Evolutionary conservation across 179 eudicot species (phyloP).

Genomic region (Beta macrorhiza): DNA sequence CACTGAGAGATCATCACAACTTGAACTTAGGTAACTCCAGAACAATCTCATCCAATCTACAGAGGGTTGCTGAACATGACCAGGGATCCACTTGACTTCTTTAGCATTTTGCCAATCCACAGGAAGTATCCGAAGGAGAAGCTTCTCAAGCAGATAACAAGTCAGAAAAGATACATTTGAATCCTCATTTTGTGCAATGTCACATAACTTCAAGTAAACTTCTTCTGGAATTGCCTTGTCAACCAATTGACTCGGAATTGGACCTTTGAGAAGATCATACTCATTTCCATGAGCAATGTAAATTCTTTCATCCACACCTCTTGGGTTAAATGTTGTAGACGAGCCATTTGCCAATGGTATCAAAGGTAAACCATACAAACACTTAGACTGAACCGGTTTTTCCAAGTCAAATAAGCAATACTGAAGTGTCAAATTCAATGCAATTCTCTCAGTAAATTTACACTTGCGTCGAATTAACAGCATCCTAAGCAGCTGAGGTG

Average conservation of each 20-base stretch:
- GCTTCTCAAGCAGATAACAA: conserved; percentile 77
- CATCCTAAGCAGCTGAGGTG: conserved; percentile 84
- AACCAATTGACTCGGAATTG: conserved; percentile 74
- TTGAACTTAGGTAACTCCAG: conserved; percentile 72
- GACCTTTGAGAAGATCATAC: conserved; percentile 79
- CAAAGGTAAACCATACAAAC: conserved; percentile 79
- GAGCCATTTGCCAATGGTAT: conserved; percentile 88
- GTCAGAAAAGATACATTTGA: conserved; percentile 79
- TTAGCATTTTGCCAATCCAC: conserved; percentile 86
- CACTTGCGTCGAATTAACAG: conserved; percentile 75
- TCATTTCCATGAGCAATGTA: conserved; percentile 71
- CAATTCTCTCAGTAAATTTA: conserved; percentile 66
- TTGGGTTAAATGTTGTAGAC: conserved; percentile 66
- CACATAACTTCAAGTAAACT: conserved; percentile 68
- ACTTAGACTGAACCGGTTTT: conserved; percentile 54
- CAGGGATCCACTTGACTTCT: conserved; percentile 82
- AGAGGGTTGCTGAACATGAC: conserved; percentile 72
- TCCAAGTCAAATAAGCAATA: conserved; percentile 82
- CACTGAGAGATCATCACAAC: conserved; percentile 71
- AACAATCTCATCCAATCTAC: conserved; percentile 83
- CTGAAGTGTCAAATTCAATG: conserved; percentile 74
- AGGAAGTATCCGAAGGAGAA: conserved; percentile 74
- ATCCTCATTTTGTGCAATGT: conserved; percentile 67
- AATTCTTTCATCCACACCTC: conserved; percentile 70
- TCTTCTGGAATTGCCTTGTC: conserved; percentile 64